Percentiles rank a stretch among this genome's conserved stretches.
These are phyloP conservation scores for Botrytis hyacinthi DNA, from an alignment of 2,329 filamentous ascomycete genomes.

Conservation along the genomic window DNA sequence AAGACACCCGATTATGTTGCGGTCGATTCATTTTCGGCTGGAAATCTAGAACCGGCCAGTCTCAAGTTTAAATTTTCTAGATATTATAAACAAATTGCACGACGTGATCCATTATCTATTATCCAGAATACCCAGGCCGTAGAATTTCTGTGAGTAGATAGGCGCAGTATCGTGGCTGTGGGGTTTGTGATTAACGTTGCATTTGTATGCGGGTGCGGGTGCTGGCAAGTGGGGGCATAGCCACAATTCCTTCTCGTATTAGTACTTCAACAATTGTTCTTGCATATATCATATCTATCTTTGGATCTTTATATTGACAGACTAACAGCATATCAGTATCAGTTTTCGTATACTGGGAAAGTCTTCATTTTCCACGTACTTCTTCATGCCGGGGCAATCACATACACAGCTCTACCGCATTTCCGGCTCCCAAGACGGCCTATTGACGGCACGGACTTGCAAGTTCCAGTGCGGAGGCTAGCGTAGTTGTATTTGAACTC, in stretches of 20 bases:
- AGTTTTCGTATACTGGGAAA: fast-evolving
- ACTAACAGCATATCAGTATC: background rate
- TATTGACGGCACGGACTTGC: background rate
- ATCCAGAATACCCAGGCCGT: background rate
- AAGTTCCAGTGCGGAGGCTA: background rate
- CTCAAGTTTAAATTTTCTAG: background rate
- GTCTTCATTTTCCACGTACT: background rate
- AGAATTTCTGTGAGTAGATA: background rate
- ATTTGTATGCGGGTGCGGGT: background rate
- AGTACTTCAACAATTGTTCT: background rate
- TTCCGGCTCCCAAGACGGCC: background rate
- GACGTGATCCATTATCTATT: background rate
- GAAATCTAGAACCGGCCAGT: background rate
- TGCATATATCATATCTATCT: background rate
- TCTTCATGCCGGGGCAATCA: background rate
- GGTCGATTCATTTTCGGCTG: background rate
- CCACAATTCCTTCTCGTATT: conserved; percentile 17
- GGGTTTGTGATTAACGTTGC: conserved; percentile 1
- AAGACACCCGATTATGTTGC: background rate
- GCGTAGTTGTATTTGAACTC: background rate
- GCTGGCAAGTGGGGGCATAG: conserved; percentile 9
- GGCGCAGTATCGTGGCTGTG: conserved; percentile 3
- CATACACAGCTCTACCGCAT: background rate
- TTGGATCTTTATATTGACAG: background rate
- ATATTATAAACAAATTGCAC: background rate